These are phyloP conservation scores for Cladosporium austrohemisphaericum DNA, from an alignment of 2,329 filamentous ascomycete species.

Conservation along the genomic window DNA sequence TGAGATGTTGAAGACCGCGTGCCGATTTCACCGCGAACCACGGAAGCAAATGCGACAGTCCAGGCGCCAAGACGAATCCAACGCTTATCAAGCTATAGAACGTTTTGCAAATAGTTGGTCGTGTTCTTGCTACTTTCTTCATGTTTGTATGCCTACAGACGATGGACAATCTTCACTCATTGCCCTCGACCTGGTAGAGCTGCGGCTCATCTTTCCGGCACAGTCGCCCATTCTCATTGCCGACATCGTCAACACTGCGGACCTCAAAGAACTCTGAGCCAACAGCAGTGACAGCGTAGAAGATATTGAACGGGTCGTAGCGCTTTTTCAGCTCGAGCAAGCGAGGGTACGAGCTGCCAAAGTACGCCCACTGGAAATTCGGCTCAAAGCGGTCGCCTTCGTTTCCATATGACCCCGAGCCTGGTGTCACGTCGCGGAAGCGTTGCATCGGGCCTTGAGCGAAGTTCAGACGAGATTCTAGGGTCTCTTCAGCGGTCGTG, in stretches of 20 bases:
- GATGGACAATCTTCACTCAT: no score
- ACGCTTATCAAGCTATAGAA: no score
- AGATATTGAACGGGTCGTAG: constrained; percentile 32
- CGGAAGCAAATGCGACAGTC: no score
- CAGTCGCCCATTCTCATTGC: constrained; percentile 9
- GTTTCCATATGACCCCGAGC: constrained; percentile 14
- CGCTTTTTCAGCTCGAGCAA: constrained; percentile 30
- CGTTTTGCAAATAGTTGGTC: no score
- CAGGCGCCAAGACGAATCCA: no score
- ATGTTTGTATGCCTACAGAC: no score
- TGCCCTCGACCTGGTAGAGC: constrained; percentile 9
- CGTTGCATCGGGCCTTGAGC: constrained; percentile 9
- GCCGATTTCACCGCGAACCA: no score
- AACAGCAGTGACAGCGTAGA: constrained; percentile 17
- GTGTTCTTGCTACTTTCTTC: no score
- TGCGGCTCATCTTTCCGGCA: not conserved
- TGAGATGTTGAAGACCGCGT: no score
- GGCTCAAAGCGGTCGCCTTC: constrained; percentile 18
- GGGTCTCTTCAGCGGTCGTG: not conserved
- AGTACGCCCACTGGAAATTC: constrained; percentile 30
- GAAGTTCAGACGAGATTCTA: constrained; percentile 14
- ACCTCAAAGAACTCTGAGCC: constrained; percentile 13
- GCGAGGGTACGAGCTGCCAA: constrained; percentile 27
- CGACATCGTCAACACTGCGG: constrained; percentile 2
- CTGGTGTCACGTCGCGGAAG: constrained; percentile 15